phyloP scores from a whole-genome alignment of 768 basidiomycete species.

The Tulasnella sp. region DNA sequence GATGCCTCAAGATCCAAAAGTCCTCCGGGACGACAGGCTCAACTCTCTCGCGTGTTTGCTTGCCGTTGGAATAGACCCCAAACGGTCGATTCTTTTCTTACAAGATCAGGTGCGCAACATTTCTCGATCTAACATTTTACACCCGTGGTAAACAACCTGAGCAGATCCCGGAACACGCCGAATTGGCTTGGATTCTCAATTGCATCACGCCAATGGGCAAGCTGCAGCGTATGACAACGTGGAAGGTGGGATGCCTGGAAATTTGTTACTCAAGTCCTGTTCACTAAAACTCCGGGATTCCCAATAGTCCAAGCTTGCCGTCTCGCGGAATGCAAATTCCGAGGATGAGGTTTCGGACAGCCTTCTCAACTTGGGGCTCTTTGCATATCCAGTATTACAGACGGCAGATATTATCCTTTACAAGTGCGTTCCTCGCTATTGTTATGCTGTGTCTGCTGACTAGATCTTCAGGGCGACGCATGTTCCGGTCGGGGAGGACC shows the following conservation, averaged over 20 bases:
- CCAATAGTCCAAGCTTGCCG: slow-evolving; percentile 65
- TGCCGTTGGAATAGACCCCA: slow-evolving; percentile 79
- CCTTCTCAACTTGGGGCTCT: slow-evolving; percentile 74
- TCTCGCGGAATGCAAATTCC: slow-evolving; percentile 60
- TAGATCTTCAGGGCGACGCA: slow-evolving; percentile 64
- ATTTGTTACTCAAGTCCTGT: neutral
- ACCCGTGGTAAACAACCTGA: neutral
- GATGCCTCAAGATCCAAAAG: slow-evolving; percentile 74
- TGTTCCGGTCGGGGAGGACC: slow-evolving; percentile 95
- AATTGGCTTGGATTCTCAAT: slow-evolving; percentile 85
- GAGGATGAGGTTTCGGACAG: slow-evolving; percentile 79
- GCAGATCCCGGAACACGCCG: slow-evolving; percentile 78
- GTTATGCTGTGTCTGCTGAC: neutral
- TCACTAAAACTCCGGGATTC: slow-evolving; percentile 5
- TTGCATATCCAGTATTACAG: slow-evolving; percentile 91
- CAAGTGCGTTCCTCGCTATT: slow-evolving; percentile 46
- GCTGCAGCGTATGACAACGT: slow-evolving; percentile 88
- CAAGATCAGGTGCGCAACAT: slow-evolving; percentile 72
- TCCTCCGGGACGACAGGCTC: slow-evolving; percentile 56
- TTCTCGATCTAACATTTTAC: neutral
- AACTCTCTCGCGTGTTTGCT: slow-evolving; percentile 71
- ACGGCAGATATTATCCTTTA: slow-evolving; percentile 89
- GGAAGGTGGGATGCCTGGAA: slow-evolving; percentile 62
- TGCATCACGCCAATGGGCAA: slow-evolving; percentile 81
- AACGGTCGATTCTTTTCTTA: slow-evolving; percentile 69